Conservation (phyloP, 2,329 filamentous ascomycete genomes). For the Colletotrichum magnum region DNA sequence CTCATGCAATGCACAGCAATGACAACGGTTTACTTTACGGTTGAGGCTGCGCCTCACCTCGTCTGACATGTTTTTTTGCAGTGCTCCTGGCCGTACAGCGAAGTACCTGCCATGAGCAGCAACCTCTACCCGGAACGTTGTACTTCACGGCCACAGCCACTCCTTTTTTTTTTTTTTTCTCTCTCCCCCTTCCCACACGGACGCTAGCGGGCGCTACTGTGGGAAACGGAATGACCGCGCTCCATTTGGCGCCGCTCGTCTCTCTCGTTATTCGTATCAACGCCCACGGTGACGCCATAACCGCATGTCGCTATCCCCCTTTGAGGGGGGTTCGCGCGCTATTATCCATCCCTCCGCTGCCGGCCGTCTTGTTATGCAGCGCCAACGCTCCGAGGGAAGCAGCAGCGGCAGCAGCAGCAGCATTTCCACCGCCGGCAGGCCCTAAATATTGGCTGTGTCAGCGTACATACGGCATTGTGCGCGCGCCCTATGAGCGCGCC, state of each 20-base stretch:
- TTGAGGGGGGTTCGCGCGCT: constrained; percentile 26
- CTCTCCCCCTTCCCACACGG: constrained; percentile 22
- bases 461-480: constrained; percentile 7
- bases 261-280: constrained; percentile 35
- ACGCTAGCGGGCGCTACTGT: constrained; percentile 39
- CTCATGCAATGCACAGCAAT: constrained; percentile 38
- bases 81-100: neutral
- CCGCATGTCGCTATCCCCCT: constrained; percentile 38
- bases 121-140: constrained; percentile 31
- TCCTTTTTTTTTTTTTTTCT: neutral
- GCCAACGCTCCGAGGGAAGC: neutral
- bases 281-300: constrained; percentile 37
- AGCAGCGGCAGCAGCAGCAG: neutral
- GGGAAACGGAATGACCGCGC: constrained; percentile 40
- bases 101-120: neutral
- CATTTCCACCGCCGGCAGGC: constrained; percentile 22
- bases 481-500: neutral
- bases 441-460: constrained; percentile 8
- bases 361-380: constrained; percentile 11
- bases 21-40: constrained; percentile 36
- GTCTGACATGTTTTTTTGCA: constrained; percentile 26
- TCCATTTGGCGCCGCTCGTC: constrained; percentile 38
- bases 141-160: constrained; percentile 33
- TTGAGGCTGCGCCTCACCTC: constrained; percentile 37
- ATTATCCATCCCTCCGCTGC: constrained; percentile 2